Percentiles rank a stretch among this genome's conserved stretches.
Conservation (phyloP, 2,329 filamentous ascomycete species). For the Trichoderma sp. region DNA sequence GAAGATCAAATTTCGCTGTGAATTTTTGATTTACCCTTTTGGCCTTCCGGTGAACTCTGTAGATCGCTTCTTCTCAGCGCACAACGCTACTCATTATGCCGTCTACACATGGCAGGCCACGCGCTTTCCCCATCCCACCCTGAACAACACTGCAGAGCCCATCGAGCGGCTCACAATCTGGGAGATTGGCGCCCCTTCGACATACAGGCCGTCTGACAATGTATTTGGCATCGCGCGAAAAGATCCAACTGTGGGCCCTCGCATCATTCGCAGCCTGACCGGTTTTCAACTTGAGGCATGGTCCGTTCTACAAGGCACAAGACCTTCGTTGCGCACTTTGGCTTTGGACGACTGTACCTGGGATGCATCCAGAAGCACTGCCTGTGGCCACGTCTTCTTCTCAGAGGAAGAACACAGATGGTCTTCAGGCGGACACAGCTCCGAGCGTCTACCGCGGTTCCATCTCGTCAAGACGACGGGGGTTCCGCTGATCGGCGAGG, state of each 20-base stretch:
- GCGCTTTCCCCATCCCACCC: constrained; percentile 46
- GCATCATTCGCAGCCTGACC: constrained; percentile 51
- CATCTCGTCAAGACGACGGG: constrained; percentile 53
- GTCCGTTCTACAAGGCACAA: constrained; percentile 53
- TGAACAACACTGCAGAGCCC: background rate
- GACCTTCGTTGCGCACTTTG: constrained; percentile 52
- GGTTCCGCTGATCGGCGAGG: constrained; percentile 53
- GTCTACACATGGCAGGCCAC: constrained; percentile 64
- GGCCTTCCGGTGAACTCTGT: constrained; percentile 56
- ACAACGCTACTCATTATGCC: constrained; percentile 61
- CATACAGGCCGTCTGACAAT: constrained; percentile 54
- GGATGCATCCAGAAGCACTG: constrained; percentile 36
- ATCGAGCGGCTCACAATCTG: constrained; percentile 58
- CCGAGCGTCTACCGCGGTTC: constrained; percentile 42
- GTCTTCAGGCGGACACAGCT: constrained; percentile 49
- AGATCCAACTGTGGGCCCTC: constrained; percentile 43
- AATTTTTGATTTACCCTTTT: constrained; percentile 62
- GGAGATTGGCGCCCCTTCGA: constrained; percentile 55
- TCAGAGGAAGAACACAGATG: constrained; percentile 58
- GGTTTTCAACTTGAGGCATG: constrained; percentile 56
- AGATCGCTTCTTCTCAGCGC: constrained; percentile 64
- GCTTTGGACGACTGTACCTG: constrained; percentile 49
- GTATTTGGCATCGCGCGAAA: constrained; percentile 35
- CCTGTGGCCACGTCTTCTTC: constrained; percentile 51
- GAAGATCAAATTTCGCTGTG: constrained; percentile 53